These are phyloP conservation scores for Phyllosticta capitalensis DNA, from an alignment of 2,329 filamentous ascomycete species.

Conservation along the genomic window DNA sequence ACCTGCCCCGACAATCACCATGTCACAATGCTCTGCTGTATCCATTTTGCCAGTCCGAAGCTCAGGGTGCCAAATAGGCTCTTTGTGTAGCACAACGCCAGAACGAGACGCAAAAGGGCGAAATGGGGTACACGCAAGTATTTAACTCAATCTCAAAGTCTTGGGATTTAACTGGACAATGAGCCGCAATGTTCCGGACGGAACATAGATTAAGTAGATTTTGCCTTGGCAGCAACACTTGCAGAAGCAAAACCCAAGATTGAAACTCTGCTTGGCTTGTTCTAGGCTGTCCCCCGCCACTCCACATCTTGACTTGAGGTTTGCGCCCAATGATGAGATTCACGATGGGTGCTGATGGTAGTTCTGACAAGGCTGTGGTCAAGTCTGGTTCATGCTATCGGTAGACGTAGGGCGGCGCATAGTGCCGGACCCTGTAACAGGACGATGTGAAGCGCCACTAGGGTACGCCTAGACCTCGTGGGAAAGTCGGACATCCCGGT, in stretches of 20 bases:
- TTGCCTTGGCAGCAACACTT: neutral
- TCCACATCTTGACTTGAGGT: neutral
- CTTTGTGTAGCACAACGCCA: neutral
- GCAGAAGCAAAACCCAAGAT: neutral
- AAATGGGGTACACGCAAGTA: neutral
- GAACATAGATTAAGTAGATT: neutral
- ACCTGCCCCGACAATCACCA: slow-evolving; percentile 6
- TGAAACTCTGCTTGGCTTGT: neutral
- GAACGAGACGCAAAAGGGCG: neutral
- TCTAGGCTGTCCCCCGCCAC: neutral
- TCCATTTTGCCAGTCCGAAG: neutral
- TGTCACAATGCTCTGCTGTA: neutral
- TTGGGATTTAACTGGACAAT: neutral
- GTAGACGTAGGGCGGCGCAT: neutral
- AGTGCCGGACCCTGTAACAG: neutral
- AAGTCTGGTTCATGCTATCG: neutral
- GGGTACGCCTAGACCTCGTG: neutral
- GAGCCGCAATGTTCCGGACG: neutral
- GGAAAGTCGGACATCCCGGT: neutral
- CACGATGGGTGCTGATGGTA: neutral
- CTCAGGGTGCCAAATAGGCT: neutral
- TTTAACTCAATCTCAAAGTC: neutral
- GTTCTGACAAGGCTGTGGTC: neutral
- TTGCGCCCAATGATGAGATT: neutral
- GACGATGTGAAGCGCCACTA: neutral